Conservation (phyloP, 768 basidiomycete genomes). For the Ramaria sp. region DNA sequence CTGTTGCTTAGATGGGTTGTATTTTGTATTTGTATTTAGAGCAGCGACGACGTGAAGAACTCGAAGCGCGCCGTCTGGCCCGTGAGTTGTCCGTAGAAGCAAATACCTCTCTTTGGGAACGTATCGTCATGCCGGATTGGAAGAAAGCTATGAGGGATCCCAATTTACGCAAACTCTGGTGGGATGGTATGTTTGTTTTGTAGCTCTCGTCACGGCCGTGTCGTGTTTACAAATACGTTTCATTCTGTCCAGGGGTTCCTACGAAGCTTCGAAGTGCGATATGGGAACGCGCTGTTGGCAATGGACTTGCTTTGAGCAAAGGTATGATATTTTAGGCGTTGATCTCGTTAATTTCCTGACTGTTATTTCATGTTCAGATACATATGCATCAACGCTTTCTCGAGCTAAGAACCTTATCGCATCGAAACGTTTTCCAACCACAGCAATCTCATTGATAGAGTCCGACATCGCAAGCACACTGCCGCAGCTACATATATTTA, state of each 20-base stretch:
- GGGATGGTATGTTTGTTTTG: conserved; percentile 55
- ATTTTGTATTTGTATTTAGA: conserved; percentile 28
- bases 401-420: conserved; percentile 63
- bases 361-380: conserved; percentile 33
- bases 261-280: conserved; percentile 65
- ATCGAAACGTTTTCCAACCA: conserved; percentile 53
- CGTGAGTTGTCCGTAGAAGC: conserved; percentile 63
- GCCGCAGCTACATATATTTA: conserved; percentile 72
- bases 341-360: background rate
- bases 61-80: conserved; percentile 48
- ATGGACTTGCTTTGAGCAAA: conserved; percentile 72
- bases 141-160: conserved; percentile 57
- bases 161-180: conserved; percentile 65
- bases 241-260: conserved; percentile 25
- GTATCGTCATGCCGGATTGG: conserved; percentile 76
- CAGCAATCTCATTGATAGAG: conserved; percentile 55
- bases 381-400: conserved; percentile 57
- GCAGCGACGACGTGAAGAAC: conserved; percentile 54
- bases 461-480: conserved; percentile 65
- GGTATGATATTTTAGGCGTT: conserved; percentile 30
- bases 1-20: background rate
- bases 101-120: conserved; percentile 66
- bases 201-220: background rate
- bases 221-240: background rate
- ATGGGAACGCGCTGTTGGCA: conserved; percentile 84